These are phyloP conservation scores for Waltergamsia citrina DNA, from an alignment of 2,329 filamentous ascomycete genomes.

Conservation along the genomic window DNA sequence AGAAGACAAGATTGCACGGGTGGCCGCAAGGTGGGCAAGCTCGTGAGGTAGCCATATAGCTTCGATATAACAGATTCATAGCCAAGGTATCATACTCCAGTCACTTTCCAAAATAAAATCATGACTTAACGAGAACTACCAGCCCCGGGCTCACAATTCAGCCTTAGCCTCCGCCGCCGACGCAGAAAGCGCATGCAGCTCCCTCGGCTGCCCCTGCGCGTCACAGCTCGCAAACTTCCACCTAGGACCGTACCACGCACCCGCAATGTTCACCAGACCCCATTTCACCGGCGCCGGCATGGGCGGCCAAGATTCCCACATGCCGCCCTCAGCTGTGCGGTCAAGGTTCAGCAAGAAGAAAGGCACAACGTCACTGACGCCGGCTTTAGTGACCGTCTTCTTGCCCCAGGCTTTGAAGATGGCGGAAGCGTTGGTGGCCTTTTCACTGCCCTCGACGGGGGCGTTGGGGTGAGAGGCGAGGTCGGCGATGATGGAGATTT, in stretches of 20 bases:
- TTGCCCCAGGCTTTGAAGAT: conserved; percentile 54
- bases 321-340: conserved; percentile 44
- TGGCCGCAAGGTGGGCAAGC: too few species aligned
- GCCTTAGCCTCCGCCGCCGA: conserved; percentile 8
- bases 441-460: conserved; percentile 33
- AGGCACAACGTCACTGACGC: conserved; percentile 48
- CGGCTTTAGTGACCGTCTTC: conserved; percentile 52
- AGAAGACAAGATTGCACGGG: too few species aligned
- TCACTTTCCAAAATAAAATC: too few species aligned
- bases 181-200: conserved; percentile 46
- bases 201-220: conserved; percentile 37
- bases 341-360: conserved; percentile 59
- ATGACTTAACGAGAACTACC: too few species aligned
- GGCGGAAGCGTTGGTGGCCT: conserved; percentile 32
- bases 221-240: conserved; percentile 61
- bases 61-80: too few species aligned
- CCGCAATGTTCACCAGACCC: conserved; percentile 49
- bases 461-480: conserved; percentile 40
- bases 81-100: too few species aligned
- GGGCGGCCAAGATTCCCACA: conserved; percentile 55
- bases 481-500: conserved; percentile 40
- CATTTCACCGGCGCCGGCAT: conserved; percentile 52
- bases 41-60: too few species aligned
- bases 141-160: too few species aligned
- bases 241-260: conserved; percentile 43